A percentile compares a stretch with the other conserved stretches of the same genome.
These are phyloP conservation scores for Bipolaris sorokiniana DNA, from an alignment of 2,329 filamentous ascomycete genomes.

Conservation along the genomic window DNA sequence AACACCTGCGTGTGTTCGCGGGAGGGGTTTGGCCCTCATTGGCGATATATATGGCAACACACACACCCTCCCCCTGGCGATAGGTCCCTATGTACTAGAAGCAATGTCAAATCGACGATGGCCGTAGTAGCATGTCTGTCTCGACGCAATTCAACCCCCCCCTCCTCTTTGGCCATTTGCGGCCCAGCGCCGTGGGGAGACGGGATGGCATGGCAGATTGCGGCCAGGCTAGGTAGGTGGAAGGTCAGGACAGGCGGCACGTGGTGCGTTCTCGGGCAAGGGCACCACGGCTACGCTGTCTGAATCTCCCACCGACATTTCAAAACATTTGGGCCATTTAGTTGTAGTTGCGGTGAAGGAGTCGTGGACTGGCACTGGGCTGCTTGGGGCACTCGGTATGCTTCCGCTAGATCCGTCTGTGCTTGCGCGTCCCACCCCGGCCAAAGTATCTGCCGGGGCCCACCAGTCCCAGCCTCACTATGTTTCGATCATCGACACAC, in stretches of 20 bases:
- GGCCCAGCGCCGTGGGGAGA: background rate
- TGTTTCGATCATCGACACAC: constrained; percentile 30
- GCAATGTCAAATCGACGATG: constrained; percentile 1
- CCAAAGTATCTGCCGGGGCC: constrained; percentile 37
- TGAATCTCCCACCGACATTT: constrained; percentile 16
- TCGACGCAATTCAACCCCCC: background rate
- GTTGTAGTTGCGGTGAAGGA: constrained; percentile 13
- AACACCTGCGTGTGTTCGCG: constrained; percentile 29
- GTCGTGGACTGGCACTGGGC: background rate
- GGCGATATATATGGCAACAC: background rate
- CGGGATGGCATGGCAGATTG: background rate
- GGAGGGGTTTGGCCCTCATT: constrained; percentile 1
- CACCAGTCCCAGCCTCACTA: constrained; percentile 34
- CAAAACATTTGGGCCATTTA: background rate
- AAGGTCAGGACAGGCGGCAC: background rate
- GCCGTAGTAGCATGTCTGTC: constrained; percentile 4
- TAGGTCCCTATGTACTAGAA: background rate
- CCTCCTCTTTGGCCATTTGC: background rate
- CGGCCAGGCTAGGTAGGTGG: background rate
- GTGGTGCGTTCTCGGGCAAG: constrained; percentile 1
- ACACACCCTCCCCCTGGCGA: background rate
- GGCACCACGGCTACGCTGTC: background rate
- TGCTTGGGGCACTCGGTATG: constrained; percentile 14
- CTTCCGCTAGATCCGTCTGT: constrained; percentile 49
- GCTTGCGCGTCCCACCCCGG: constrained; percentile 33